phyloP scores from a whole-genome alignment of 192 early-diverging fungal genomes.

The Dispira simplex region DNA sequence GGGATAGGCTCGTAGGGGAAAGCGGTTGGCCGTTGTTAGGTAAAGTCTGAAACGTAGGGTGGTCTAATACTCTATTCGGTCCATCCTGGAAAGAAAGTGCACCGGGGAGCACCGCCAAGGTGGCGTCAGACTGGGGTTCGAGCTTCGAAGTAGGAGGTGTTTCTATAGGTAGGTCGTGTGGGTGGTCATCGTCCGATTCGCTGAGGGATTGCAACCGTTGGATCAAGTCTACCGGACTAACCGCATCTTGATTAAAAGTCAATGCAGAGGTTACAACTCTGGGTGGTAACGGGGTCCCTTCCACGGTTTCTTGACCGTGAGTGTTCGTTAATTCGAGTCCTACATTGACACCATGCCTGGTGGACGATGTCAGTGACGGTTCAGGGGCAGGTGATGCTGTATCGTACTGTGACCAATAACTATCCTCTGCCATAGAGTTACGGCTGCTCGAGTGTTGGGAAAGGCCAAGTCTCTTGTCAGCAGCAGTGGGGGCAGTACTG shows the following conservation, averaged over 20 bases:
- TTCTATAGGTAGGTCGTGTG: too few relatives aligned
- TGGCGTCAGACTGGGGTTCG: not conserved
- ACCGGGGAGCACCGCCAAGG: not conserved
- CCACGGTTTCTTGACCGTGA: not conserved
- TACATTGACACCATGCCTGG: not conserved
- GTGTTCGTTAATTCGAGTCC: not conserved
- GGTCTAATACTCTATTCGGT: not conserved
- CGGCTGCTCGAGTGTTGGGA: not conserved
- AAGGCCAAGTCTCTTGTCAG: not conserved
- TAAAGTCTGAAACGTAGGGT: not conserved
- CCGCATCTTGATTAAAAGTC: constrained; percentile 8
- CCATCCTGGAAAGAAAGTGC: not conserved
- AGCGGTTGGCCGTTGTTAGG: not conserved
- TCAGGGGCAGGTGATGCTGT: not conserved
- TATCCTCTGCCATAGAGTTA: not conserved
- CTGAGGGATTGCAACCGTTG: constrained; percentile 2
- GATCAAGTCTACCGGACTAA: constrained; percentile 9
- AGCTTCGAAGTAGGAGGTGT: too few relatives aligned
- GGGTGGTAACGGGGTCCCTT: not conserved
- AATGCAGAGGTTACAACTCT: constrained; percentile 7
- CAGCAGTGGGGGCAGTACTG: not conserved
- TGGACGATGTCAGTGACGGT: not conserved
- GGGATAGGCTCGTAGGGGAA: not conserved
- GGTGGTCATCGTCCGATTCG: not conserved
- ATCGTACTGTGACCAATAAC: constrained; percentile 10